Evolutionary conservation across 345 rosid species (phyloP).

Genomic region (Noccaea caerulescens): DNA sequence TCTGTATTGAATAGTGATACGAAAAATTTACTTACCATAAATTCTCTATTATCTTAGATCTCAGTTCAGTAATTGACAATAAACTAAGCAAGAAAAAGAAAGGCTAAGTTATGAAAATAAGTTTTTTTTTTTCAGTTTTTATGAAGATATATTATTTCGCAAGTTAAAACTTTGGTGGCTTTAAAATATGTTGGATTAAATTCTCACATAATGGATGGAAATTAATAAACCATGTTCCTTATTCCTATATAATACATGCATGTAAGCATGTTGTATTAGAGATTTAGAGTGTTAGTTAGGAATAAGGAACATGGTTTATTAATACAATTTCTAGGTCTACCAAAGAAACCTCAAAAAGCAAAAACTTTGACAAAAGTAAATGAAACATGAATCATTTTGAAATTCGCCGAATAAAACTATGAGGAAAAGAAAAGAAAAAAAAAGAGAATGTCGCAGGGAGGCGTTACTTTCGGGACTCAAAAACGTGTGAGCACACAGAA

Average conservation of each 20-base stretch:
- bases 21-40: constrained; percentile 12
- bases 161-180: not conserved
- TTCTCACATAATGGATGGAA: not conserved
- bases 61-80: not conserved
- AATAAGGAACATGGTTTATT: too few relatives aligned
- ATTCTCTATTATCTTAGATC: not conserved
- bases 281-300: too few relatives aligned
- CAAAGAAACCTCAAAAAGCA: too few relatives aligned
- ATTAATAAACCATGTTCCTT: not conserved
- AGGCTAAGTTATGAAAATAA: not conserved
- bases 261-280: too few relatives aligned
- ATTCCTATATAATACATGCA: not conserved
- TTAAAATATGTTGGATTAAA: not conserved
- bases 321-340: too few relatives aligned
- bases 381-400: too few relatives aligned
- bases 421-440: not conserved
- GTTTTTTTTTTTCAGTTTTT: not conserved
- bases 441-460: not conserved
- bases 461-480: constrained; percentile 15
- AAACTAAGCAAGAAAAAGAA: not conserved
- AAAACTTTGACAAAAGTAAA: too few relatives aligned
- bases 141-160: not conserved
- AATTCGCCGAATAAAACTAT: not conserved
- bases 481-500: constrained; percentile 37
- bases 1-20: constrained; percentile 1